Evolutionary conservation across 1,284 basidiomycete genomes (phyloP), one percentile per base, ranked within the genome.

Genomic region (Cryptococcus sp.): DNA sequence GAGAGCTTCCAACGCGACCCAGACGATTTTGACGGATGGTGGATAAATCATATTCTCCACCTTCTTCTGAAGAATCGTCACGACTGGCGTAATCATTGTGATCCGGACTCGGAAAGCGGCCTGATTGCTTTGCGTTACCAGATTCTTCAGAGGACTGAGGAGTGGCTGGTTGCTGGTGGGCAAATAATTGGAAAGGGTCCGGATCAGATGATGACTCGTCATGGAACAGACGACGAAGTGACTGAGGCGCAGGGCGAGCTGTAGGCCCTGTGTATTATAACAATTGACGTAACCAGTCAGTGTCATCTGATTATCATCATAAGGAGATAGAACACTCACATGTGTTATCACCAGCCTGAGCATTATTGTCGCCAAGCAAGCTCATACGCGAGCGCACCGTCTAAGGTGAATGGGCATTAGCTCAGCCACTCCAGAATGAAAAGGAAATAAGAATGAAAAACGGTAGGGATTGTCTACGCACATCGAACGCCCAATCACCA

Each of bases 401-500:
- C 70, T 71, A 46, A 4, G 5, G 21, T 8, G 42, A 4, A 46
- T 24, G 23, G 15, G 40, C 24, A 37, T 55, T 18, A 52, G 44
- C 50, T 38, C 28, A 4, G 15, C 21, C 47, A 11, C 24, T 7
- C 20, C 18, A 18, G 12, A 48, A n/a, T n/a, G n/a, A 38, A n/a
- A 11, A n/a, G 21, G 37, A 15, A 16, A 15, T n/a, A n/a, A n/a
- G n/a, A n/a, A n/a, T n/a, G n/a, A n/a, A n/a, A n/a, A n/a, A n/a
- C n/a, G n/a, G n/a, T n/a, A n/a, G n/a, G n/a, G n/a, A n/a, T n/a
- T n/a, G n/a, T 47, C 20, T 13, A 64, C 70, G 62, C 52, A 70
- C 72, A 50, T 76, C 73, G 57, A 78, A 79, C 40, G 71, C 72
- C 77, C 77, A 79, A 40, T 74, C 76, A 21, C 71, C 75, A 18